phyloP scores from a whole-genome alignment of 768 basidiomycete species.

The Kwoniella sp. region DNA sequence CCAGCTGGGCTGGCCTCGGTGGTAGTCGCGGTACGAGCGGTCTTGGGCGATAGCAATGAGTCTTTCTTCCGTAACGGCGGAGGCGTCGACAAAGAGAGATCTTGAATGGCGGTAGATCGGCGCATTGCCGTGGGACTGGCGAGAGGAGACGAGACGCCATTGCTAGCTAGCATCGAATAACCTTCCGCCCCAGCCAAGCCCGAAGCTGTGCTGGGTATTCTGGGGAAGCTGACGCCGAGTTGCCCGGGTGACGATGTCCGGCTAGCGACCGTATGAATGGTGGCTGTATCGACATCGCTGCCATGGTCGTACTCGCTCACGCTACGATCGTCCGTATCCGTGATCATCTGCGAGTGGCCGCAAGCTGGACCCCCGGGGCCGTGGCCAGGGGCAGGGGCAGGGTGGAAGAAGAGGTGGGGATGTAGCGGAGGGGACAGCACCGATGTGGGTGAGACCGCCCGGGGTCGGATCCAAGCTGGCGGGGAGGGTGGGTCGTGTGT shows the following conservation, averaged over 20 bases:
- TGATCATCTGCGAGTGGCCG: neutral
- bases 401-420: constrained; percentile 39
- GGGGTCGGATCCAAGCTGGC: constrained; percentile 34
- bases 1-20: neutral
- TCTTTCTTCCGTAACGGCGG: neutral
- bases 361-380: neutral
- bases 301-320: constrained; percentile 4
- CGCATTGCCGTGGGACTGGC: neutral
- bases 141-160: neutral
- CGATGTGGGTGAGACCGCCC: constrained; percentile 28
- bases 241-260: neutral
- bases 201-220: constrained; percentile 27
- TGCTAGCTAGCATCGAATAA: neutral
- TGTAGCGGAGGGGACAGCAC: constrained; percentile 30
- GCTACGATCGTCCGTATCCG: neutral
- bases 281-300: neutral
- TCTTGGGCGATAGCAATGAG: neutral
- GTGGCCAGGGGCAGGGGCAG: neutral
- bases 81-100: neutral
- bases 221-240: constrained; percentile 12
- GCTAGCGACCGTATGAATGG: neutral
- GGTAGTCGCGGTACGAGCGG: neutral
- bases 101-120: constrained; percentile 11
- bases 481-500: neutral
- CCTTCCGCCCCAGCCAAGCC: constrained; percentile 10